phyloP scores from a whole-genome alignment of 164 flowering plant species.

The Piper longum region DNA sequence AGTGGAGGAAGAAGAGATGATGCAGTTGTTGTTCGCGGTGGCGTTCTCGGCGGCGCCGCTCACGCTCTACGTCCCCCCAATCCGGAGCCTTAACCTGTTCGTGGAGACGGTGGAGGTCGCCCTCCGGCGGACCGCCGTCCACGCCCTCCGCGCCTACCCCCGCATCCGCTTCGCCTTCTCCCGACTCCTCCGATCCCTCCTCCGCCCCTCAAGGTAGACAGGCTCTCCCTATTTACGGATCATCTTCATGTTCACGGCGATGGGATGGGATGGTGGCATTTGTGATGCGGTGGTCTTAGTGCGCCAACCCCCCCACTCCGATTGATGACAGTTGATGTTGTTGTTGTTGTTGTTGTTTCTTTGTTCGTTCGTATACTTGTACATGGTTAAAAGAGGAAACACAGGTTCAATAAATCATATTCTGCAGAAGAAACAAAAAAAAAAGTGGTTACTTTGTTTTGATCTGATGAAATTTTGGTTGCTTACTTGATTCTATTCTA shows the following conservation, averaged over 20 bases:
- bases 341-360: neutral
- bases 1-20: constrained; percentile 18
- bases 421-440: too few relatives aligned
- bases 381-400: too few relatives aligned
- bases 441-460: too few relatives aligned
- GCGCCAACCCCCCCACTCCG: neutral
- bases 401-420: too few relatives aligned
- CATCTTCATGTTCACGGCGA: too few relatives aligned
- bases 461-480: too few relatives aligned
- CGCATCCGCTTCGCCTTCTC: constrained; percentile 36
- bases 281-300: too few relatives aligned
- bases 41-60: constrained; percentile 69
- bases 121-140: constrained; percentile 22
- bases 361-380: too few relatives aligned
- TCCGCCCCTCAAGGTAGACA: constrained; percentile 24
- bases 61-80: constrained; percentile 64
- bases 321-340: neutral
- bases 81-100: constrained; percentile 58
- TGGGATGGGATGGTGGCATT: too few relatives aligned
- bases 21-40: constrained; percentile 54
- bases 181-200: constrained; percentile 29
- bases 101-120: constrained; percentile 52
- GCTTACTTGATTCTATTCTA: too few relatives aligned
- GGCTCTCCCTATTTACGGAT: too few relatives aligned
- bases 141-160: constrained; percentile 32